These are phyloP conservation scores for Penicillium paneum DNA, from an alignment of 2,329 filamentous ascomycete species.

Conservation along the genomic window DNA sequence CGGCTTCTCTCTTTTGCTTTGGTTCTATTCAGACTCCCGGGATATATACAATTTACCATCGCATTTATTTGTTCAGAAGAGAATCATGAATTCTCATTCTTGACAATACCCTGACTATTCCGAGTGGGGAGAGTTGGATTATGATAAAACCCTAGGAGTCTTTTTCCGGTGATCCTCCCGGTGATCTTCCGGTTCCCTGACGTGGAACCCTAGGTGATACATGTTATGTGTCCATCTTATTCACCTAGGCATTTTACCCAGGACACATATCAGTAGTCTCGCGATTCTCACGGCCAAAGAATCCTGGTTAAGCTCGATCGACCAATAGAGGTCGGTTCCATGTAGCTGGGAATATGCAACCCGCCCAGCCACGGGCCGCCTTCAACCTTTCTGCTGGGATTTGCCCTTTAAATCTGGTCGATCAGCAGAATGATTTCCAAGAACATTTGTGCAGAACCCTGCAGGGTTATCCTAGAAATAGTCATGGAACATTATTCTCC, in stretches of 20 bases:
- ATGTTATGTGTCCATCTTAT: neutral
- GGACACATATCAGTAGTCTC: neutral
- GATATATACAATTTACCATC: neutral
- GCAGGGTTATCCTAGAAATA: neutral
- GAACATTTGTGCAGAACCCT: neutral
- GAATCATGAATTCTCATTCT: neutral
- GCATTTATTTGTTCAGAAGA: too few relatives aligned
- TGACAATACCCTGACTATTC: neutral
- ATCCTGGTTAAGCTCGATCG: slow-evolving; percentile 7
- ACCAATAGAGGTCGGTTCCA: slow-evolving; percentile 31
- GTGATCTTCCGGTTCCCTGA: neutral
- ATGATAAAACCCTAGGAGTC: neutral
- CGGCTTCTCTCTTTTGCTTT: neutral
- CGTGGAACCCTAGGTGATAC: neutral
- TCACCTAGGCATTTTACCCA: neutral
- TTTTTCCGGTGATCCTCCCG: neutral
- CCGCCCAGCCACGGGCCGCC: slow-evolving; percentile 19
- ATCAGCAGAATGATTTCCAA: neutral
- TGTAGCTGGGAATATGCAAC: slow-evolving; percentile 27
- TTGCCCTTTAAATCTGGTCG: neutral
- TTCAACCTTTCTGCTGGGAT: slow-evolving; percentile 17
- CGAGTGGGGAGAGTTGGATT: neutral
- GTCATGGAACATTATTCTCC: neutral
- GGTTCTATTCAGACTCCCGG: neutral
- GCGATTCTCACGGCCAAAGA: slow-evolving; percentile 1